A percentile compares a stretch with the other conserved stretches of the same genome.
Conservation (phyloP, 2,329 filamentous ascomycete genomes). For the Colletotrichum musae region DNA sequence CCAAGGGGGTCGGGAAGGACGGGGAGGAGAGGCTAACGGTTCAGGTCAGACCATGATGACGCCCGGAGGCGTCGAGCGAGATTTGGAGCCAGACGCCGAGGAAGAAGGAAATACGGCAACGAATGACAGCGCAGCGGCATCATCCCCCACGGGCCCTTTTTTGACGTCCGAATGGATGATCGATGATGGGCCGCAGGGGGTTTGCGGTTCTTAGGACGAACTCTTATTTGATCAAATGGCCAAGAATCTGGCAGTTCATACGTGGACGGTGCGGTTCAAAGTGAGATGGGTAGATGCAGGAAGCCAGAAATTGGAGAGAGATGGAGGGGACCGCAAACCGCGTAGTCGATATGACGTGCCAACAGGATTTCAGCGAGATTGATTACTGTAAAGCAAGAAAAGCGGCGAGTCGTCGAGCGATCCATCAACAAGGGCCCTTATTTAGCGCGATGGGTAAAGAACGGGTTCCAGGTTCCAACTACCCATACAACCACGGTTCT, state of each 20-base stretch:
- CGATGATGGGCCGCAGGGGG: neutral
- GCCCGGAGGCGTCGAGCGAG: conserved; percentile 33
- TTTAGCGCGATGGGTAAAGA: conserved; percentile 27
- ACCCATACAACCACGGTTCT: conserved; percentile 28
- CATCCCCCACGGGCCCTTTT: neutral
- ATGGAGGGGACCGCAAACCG: neutral
- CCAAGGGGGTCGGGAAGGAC: neutral
- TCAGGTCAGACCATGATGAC: conserved; percentile 40
- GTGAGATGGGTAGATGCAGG: conserved; percentile 15
- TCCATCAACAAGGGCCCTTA: conserved; percentile 18
- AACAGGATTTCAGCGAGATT: neutral
- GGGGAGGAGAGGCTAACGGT: conserved; percentile 19
- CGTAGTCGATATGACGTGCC: no score
- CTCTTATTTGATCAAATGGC: neutral
- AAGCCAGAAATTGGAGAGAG: neutral
- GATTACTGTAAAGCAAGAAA: neutral
- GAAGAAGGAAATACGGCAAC: conserved; percentile 21
- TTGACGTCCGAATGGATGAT: conserved; percentile 25
- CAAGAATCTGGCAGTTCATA: conserved; percentile 15
- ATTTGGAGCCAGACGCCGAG: conserved; percentile 19
- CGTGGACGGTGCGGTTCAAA: neutral
- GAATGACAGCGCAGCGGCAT: conserved; percentile 28
- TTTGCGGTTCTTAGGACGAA: conserved; percentile 21
- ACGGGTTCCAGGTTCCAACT: conserved; percentile 23
- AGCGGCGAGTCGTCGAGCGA: conserved; percentile 4